Base-by-base conservation (phyloP, 2,329 filamentous ascomycete genomes). In the Apiospora malaysiana region DNA sequence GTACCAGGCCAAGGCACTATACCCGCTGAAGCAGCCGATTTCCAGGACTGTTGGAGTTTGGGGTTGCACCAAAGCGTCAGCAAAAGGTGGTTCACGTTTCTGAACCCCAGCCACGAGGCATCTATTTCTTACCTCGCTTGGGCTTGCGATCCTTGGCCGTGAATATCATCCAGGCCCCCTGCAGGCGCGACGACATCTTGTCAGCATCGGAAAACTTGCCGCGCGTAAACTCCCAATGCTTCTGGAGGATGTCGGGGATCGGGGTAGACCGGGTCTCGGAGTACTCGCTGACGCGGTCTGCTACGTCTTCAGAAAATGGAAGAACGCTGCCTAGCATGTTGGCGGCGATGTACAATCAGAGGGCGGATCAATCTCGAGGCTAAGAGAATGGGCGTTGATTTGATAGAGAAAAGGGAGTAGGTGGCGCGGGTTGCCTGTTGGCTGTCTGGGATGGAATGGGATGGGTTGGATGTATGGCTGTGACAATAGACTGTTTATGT, bases 21-120 rank as follows among this genome's bases (percentile, higher is more conserved):
- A 81, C 3, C 79, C 79, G 6, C 77, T 80, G 70, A 78, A 81
- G 69, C 75, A 78, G 3, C 79, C 79, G 45, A 81, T 76, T 68
- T 81, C 79, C 14, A 81, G 78, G 27, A 81, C 78, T 80, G 63
- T 32, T 68, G n/a, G n/a, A n/a, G n/a, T n/a, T n/a, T 42, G 40
- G 40, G 40, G 40, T 42, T 42, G 40, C 40, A 42, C 40, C 63
- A 32, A 14, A 4, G 21, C 40, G 25, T 25, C 37, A 66, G 21
- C 21, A 47, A n/a, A 47, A 6, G n/a, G n/a, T n/a, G n/a, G n/a
- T n/a, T n/a, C n/a, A n/a, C n/a, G n/a, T n/a, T n/a, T n/a, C n/a
- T n/a, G n/a, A n/a, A n/a, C n/a, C n/a, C n/a, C n/a, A n/a, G n/a
- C n/a, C n/a, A n/a, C n/a, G n/a, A n/a, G n/a, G n/a, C n/a, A n/a